A percentile compares a stretch with the other conserved stretches of the same genome.
These are phyloP conservation scores for Auriculariales sp. DNA, from an alignment of 768 basidiomycete species.

Conservation along the genomic window DNA sequence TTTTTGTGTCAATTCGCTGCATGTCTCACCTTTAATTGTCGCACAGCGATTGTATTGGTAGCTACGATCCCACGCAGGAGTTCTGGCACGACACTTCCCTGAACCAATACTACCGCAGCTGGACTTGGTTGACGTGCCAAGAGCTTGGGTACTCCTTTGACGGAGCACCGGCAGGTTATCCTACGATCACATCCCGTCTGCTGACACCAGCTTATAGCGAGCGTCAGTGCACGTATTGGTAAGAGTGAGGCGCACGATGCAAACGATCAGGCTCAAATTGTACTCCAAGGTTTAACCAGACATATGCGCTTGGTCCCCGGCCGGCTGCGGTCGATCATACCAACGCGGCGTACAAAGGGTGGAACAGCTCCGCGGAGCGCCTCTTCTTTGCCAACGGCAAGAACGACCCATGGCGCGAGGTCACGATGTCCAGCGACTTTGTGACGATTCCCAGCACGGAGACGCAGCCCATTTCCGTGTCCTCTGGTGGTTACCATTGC, in stretches of 20 bases:
- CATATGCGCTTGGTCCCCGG: no score
- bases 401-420: conserved; percentile 63
- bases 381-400: conserved; percentile 59
- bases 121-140: conserved; percentile 68
- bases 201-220: conserved; percentile 41
- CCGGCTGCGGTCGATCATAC: conserved; percentile 27
- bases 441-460: conserved; percentile 32
- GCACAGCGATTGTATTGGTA: conserved; percentile 25
- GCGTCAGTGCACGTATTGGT: conserved; percentile 17
- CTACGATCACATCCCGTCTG: conserved; percentile 35
- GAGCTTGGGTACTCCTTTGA: conserved; percentile 42
- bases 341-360: conserved; percentile 41
- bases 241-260: conserved; percentile 36
- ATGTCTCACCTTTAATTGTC: no score
- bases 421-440: conserved; percentile 46
- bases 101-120: conserved; percentile 44
- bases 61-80: conserved; percentile 21
- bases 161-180: conserved; percentile 22
- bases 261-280: no score
- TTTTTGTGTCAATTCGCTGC: conserved; percentile 3
- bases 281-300: no score
- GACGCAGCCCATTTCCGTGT: conserved; percentile 38
- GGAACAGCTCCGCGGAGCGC: conserved; percentile 40
- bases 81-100: conserved; percentile 42
- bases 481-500: conserved; percentile 56